phyloP scores from a whole-genome alignment of 2,329 filamentous ascomycete species.

The Cercospora janseana region DNA sequence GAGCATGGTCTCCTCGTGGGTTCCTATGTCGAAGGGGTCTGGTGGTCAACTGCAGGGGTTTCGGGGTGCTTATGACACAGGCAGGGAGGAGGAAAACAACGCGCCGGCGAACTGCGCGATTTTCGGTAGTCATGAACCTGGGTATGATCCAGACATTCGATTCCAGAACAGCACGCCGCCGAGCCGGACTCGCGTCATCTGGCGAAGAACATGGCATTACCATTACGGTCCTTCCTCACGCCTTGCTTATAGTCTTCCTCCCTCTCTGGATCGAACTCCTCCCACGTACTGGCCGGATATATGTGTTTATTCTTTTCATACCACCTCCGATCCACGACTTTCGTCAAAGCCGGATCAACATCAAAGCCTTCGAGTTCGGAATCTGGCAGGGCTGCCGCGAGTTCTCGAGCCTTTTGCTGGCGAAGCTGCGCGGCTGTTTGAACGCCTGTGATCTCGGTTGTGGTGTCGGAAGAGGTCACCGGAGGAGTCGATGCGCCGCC shows the following conservation, averaged over 20 bases:
- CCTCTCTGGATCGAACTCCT: conserved; percentile 86
- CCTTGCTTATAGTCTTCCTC: conserved; percentile 79
- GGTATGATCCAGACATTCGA: no score
- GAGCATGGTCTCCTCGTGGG: neutral
- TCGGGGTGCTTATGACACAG: no score
- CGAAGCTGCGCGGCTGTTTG: conserved; percentile 30
- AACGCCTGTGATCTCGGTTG: conserved; percentile 12
- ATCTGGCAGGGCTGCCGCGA: conserved; percentile 47
- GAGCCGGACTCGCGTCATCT: neutral
- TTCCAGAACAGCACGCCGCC: neutral
- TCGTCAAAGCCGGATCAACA: conserved; percentile 79
- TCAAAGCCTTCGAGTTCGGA: conserved; percentile 65
- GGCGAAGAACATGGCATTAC: conserved; percentile 79
- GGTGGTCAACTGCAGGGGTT: neutral
- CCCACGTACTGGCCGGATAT: conserved; percentile 93
- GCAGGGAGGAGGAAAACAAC: neutral
- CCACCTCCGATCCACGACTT: conserved; percentile 94
- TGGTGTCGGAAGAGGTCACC: conserved; percentile 8
- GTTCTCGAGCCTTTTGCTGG: conserved; percentile 23
- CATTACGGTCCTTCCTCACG: conserved; percentile 77
- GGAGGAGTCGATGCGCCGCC: conserved; percentile 1
- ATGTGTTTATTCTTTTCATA: conserved; percentile 98
- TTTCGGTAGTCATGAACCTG: no score
- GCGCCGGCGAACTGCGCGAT: neutral
- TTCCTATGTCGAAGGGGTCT: neutral